Percentiles rank a stretch among this genome's conserved stretches.
phyloP scores from a whole-genome alignment of 2,329 filamentous ascomycete genomes.

The Trichophyton mentagrophytes region DNA sequence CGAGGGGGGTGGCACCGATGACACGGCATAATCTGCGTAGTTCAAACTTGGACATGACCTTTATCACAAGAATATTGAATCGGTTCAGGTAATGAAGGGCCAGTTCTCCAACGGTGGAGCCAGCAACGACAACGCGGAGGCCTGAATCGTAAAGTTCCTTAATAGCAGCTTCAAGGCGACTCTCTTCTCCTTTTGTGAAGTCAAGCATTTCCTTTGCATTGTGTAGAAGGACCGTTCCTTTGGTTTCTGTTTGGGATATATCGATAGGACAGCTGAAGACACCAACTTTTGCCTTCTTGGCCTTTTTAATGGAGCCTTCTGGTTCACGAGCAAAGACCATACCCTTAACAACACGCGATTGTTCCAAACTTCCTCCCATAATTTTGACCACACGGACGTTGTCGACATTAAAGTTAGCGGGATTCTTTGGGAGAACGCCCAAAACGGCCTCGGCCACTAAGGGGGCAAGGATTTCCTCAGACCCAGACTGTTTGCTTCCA shows the following conservation, averaged over 20 bases:
- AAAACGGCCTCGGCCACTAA: conserved; percentile 77
- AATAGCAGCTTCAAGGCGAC: conserved; percentile 76
- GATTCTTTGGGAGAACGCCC: conserved; percentile 88
- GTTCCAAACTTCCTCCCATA: conserved; percentile 90
- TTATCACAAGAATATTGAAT: conserved; percentile 89
- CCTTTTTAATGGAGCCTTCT: conserved; percentile 86
- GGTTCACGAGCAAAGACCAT: conserved; percentile 98
- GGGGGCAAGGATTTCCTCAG: conserved; percentile 73
- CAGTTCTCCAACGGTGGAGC: conserved; percentile 86
- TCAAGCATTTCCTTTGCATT: conserved; percentile 98
- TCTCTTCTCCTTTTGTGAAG: conserved; percentile 94
- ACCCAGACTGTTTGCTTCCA: conserved; percentile 91
- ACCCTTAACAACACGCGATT: conserved; percentile 87
- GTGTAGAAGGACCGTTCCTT: conserved; percentile 91
- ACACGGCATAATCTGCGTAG: conserved; percentile 88
- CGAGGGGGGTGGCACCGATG: conserved; percentile 90
- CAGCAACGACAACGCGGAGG: conserved; percentile 79
- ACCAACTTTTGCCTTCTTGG: conserved; percentile 81
- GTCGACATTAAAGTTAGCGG: conserved; percentile 93
- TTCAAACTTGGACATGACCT: conserved; percentile 96
- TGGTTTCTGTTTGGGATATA: conserved; percentile 92
- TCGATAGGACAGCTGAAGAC: conserved; percentile 96
- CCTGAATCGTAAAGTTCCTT: conserved; percentile 95
- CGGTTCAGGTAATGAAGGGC: conserved; percentile 97
- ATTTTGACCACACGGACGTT: conserved; percentile 99